These are phyloP conservation scores for Posidonia oceanica DNA, from an alignment of 116 monocot species.

Conservation along the genomic window DNA sequence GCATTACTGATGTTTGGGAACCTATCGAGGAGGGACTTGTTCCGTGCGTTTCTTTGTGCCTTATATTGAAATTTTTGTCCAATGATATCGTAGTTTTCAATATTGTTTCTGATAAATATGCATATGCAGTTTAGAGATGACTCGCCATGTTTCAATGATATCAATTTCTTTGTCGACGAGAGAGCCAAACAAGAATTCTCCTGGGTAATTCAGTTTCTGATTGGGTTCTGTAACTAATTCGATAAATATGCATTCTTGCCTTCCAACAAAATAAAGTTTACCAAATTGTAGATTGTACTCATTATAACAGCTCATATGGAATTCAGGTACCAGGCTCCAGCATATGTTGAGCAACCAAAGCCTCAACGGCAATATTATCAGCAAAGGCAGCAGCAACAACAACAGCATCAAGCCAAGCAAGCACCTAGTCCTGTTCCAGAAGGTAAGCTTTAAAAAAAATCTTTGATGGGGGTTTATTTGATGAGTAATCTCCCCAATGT, in stretches of 20 bases:
- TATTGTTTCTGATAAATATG: background rate
- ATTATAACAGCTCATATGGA: background rate
- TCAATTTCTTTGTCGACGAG: constrained; percentile 66
- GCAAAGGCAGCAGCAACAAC: constrained; percentile 32
- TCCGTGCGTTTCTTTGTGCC: constrained; percentile 35
- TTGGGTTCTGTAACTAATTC: background rate
- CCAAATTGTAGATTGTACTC: background rate
- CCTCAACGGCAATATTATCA: constrained; percentile 26
- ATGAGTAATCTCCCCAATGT: background rate
- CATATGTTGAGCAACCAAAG: constrained; percentile 37
- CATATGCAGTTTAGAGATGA: constrained; percentile 63
- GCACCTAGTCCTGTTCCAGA: constrained; percentile 30
- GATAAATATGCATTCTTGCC: no score
- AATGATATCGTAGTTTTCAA: background rate
- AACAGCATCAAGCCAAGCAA: constrained; percentile 29
- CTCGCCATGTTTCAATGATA: constrained; percentile 95
- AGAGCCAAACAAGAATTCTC: constrained; percentile 65
- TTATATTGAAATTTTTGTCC: background rate
- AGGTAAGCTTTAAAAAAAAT: constrained; percentile 19
- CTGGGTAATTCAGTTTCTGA: constrained; percentile 44
- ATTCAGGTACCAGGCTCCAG: constrained; percentile 54
- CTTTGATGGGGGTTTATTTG: background rate
- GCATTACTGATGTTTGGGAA: constrained; percentile 99
- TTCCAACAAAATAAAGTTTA: background rate
- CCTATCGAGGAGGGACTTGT: constrained; percentile 98